phyloP scores from a whole-genome alignment of 495 filamentous ascomycete species.

The Hamigera avellanea region DNA sequence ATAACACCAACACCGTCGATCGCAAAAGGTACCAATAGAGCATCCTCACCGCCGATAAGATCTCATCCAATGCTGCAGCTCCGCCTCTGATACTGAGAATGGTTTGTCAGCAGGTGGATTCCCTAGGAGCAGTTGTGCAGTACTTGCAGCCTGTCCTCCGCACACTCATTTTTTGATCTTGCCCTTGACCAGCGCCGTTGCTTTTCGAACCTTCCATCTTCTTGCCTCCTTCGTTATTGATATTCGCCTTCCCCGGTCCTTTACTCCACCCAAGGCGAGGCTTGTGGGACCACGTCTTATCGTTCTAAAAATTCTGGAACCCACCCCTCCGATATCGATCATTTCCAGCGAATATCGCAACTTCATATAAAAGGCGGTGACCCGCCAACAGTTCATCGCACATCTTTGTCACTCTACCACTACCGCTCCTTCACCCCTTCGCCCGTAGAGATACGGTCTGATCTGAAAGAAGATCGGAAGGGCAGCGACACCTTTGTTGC shows the following conservation, averaged over 20 bases:
- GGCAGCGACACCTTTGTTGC: no score
- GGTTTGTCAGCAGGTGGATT: constrained; percentile 1
- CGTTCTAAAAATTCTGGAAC: no score
- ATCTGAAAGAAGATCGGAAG: no score
- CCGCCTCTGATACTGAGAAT: constrained; percentile 3
- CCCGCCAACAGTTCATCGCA: no score
- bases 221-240: neutral
- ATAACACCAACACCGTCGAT: no score
- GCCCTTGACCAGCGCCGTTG: neutral
- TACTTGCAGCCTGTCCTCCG: neutral
- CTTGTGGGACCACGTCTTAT: neutral
- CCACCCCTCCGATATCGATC: no score
- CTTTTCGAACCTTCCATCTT: neutral
- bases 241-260: neutral
- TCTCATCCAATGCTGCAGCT: neutral
- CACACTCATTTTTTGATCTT: neutral
- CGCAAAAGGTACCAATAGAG: no score
- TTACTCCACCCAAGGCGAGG: neutral
- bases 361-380: no score
- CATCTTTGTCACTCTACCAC: neutral
- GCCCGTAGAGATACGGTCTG: no score
- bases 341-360: no score
- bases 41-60: neutral
- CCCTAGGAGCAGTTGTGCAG: neutral
- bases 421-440: neutral